A percentile compares a stretch with the other conserved stretches of the same genome.
These are phyloP conservation scores for Trichoderma sp. DNA, from an alignment of 2,329 filamentous ascomycete species.

Conservation along the genomic window DNA sequence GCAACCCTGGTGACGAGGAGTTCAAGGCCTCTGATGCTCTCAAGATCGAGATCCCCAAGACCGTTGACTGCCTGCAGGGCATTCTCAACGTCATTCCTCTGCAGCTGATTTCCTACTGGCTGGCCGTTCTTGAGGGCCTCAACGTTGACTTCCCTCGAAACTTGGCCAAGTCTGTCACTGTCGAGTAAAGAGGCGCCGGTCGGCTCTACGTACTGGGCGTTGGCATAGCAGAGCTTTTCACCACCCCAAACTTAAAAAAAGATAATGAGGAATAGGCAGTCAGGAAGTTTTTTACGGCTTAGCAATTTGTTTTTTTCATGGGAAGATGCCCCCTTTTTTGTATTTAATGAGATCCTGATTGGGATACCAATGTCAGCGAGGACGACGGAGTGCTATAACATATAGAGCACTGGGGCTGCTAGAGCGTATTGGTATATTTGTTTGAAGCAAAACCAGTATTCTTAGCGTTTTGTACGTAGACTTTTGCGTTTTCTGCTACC, in stretches of 20 bases:
- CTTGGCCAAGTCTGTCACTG: constrained; percentile 97
- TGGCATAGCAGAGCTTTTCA: background rate
- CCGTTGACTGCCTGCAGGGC: constrained; percentile 92
- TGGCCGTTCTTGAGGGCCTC: constrained; percentile 91
- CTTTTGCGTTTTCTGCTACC: background rate
- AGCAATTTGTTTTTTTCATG: constrained; percentile 26
- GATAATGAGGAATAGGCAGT: constrained; percentile 34
- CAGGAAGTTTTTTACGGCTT: constrained; percentile 30
- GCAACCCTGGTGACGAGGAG: constrained; percentile 87
- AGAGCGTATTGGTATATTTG: constrained; percentile 22
- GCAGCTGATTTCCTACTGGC: constrained; percentile 98
- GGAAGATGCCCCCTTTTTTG: constrained; percentile 23
- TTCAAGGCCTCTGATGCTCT: constrained; percentile 87
- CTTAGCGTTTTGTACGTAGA: constrained; percentile 19
- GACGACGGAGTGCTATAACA: constrained; percentile 1
- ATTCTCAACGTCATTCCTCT: constrained; percentile 97
- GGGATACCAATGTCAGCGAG: background rate
- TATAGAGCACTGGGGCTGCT: background rate
- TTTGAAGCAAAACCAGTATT: constrained; percentile 9
- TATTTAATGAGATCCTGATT: constrained; percentile 18
- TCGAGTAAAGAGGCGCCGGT: constrained; percentile 69
- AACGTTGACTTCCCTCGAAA: constrained; percentile 99
- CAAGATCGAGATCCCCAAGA: constrained; percentile 97
- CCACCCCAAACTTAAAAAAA: constrained; percentile 12
- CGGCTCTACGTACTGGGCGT: constrained; percentile 13